These are phyloP conservation scores for Bretschneidera sinensis DNA, from an alignment of 345 rosid species.

Conservation along the genomic window DNA sequence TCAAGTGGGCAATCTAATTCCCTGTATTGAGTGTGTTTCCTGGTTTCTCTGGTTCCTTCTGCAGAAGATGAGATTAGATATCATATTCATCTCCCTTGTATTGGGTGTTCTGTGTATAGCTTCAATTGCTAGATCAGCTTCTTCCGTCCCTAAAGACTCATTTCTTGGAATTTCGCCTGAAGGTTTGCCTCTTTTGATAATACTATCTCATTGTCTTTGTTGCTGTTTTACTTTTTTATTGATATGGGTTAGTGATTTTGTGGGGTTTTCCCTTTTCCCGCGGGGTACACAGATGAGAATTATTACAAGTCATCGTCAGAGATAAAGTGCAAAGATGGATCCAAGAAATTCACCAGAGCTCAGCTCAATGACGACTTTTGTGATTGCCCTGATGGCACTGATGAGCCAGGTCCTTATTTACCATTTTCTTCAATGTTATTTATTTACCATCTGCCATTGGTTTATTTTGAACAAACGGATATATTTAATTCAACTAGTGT, in stretches of 20 bases:
- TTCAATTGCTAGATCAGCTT: slow-evolving; percentile 41
- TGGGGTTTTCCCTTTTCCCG: neutral
- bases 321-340: slow-evolving; percentile 79
- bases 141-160: slow-evolving; percentile 41
- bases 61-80: slow-evolving; percentile 40
- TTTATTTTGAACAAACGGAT: neutral
- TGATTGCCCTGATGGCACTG: slow-evolving; percentile 88
- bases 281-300: slow-evolving; percentile 51
- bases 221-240: neutral
- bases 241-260: neutral
- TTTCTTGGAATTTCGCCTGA: slow-evolving; percentile 82
- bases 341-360: slow-evolving; percentile 61
- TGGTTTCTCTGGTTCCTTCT: neutral
- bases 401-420: slow-evolving; percentile 67
- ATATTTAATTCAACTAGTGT: neutral
- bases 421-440: neutral
- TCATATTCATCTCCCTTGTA: slow-evolving; percentile 20
- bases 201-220: slow-evolving; percentile 1
- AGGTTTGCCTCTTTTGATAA: slow-evolving; percentile 35
- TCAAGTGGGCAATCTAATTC: neutral
- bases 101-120: slow-evolving; percentile 23
- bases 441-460: neutral
- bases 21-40: neutral
- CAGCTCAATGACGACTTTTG: slow-evolving; percentile 96
- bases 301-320: slow-evolving; percentile 63